A percentile compares a stretch with the other conserved stretches of the same genome.
Evolutionary conservation across 1,284 basidiomycete genomes (phyloP).

Genomic region (Rhodofomes roseus): DNA sequence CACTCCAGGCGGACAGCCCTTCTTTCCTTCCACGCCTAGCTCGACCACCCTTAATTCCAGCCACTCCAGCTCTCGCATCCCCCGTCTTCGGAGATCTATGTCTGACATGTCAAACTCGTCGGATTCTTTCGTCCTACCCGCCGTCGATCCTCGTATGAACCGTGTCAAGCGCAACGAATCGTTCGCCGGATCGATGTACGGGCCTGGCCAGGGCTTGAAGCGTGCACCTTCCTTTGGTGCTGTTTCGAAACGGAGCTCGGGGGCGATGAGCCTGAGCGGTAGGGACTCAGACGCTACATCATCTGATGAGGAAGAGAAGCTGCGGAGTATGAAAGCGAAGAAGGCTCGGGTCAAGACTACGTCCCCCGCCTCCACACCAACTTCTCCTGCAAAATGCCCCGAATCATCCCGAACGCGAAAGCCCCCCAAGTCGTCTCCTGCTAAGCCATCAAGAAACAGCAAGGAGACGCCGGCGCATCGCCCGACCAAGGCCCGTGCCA

Average conservation of each 20-base stretch:
- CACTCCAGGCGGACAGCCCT: conserved; percentile 26
- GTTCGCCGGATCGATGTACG: conserved; percentile 23
- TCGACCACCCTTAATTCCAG: conserved; percentile 60
- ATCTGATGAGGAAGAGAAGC: conserved; percentile 75
- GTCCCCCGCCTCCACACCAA: conserved; percentile 27
- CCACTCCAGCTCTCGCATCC: conserved; percentile 33
- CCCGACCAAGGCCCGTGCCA: conserved; percentile 33
- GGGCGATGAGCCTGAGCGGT: conserved; percentile 30
- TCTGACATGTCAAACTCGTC: conserved; percentile 34
- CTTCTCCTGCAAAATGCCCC: conserved; percentile 15
- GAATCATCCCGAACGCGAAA: conserved; percentile 14
- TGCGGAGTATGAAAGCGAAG: conserved; percentile 55
- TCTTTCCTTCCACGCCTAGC: conserved; percentile 58
- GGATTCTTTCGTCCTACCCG: conserved; percentile 25
- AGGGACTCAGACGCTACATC: conserved; percentile 42
- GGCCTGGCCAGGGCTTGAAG: conserved; percentile 33
- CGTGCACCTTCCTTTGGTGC: conserved; percentile 37
- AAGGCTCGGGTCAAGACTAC: conserved; percentile 49
- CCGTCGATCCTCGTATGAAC: conserved; percentile 24
- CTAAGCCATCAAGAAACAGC: conserved; percentile 10
- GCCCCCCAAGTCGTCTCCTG: conserved; percentile 14
- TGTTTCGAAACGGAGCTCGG: conserved; percentile 29
- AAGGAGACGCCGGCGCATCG: conserved; percentile 14
- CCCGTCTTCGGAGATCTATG: conserved; percentile 28
- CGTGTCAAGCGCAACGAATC: conserved; percentile 31